Evolutionary conservation across 768 basidiomycete genomes (phyloP).

Genomic region (Hericium coralloides): DNA sequence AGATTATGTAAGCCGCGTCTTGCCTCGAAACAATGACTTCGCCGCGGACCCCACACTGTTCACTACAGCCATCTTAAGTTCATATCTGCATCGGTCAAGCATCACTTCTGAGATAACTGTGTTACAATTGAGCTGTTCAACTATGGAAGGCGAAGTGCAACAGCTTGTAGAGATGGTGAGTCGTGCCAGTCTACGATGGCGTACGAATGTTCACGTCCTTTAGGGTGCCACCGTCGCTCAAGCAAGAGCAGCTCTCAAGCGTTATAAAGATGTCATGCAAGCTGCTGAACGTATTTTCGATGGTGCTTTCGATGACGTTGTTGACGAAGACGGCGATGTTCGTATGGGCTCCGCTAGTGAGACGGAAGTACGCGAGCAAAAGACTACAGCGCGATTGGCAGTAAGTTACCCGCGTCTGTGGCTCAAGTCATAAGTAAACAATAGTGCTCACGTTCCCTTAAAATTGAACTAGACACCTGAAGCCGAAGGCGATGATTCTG

Average conservation of each 20-base stretch:
- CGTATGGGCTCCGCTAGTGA: conserved; percentile 10
- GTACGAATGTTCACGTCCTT: neutral
- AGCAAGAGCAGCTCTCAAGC: conserved; percentile 74
- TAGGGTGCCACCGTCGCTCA: conserved; percentile 80
- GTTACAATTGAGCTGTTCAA: neutral
- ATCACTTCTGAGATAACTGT: too few relatives aligned
- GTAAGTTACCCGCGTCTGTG: conserved; percentile 2
- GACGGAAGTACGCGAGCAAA: conserved; percentile 1
- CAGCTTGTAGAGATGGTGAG: conserved; percentile 30
- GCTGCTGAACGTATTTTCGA: conserved; percentile 83
- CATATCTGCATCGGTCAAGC: too few relatives aligned
- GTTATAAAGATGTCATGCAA: conserved; percentile 84
- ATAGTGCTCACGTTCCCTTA: neutral
- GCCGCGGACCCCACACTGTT: too few relatives aligned
- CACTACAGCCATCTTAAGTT: too few relatives aligned
- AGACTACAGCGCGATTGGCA: conserved; percentile 2
- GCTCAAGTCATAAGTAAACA: neutral
- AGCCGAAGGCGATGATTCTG: conserved; percentile 40
- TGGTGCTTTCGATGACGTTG: conserved; percentile 74
- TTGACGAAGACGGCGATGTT: conserved; percentile 38
- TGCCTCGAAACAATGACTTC: too few relatives aligned
- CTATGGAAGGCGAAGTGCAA: conserved; percentile 25
- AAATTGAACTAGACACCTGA: conserved; percentile 44
- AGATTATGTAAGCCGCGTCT: too few relatives aligned
- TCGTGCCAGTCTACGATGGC: neutral